Percentiles rank a stretch among this genome's conserved stretches.
Evolutionary conservation across 441 rosid genomes (phyloP).

Genomic region (Geranium incanum): DNA sequence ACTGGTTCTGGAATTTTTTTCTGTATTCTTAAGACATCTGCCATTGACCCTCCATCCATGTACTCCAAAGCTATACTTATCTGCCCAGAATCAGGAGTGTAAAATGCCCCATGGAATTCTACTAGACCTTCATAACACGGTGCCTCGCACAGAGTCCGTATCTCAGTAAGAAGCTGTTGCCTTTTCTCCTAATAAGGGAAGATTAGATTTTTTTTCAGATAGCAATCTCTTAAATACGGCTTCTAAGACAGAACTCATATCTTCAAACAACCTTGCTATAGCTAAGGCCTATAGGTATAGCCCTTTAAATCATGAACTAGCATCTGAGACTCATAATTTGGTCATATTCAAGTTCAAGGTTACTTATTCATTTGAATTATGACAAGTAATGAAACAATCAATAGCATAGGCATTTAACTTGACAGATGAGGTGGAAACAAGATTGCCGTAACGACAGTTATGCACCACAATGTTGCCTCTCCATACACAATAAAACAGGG

Average conservation of each 20-base stretch:
- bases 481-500: not conserved
- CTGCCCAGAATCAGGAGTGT: slow-evolving; percentile 81
- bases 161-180: slow-evolving; percentile 82
- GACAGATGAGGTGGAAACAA: not conserved
- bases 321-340: not conserved
- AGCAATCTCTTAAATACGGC: not conserved
- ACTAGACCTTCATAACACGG: slow-evolving; percentile 83
- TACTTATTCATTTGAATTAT: not conserved
- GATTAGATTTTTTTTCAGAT: not conserved
- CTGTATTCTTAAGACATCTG: slow-evolving; percentile 55
- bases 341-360: not conserved
- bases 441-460: not conserved
- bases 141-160: slow-evolving; percentile 81
- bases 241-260: slow-evolving; percentile 11
- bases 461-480: not conserved
- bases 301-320: not conserved
- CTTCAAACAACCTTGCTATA: not conserved
- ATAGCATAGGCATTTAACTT: not conserved
- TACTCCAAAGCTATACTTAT: slow-evolving; percentile 92
- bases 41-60: slow-evolving; percentile 90
- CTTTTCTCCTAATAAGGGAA: slow-evolving; percentile 66
- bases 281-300: not conserved
- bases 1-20: slow-evolving; percentile 73
- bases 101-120: slow-evolving; percentile 88
- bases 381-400: not conserved